Evolutionary conservation across 371 early-diverging fungal species (phyloP), one percentile per base, ranked within the genome.

Genomic region (Lichtheimia ornata): DNA sequence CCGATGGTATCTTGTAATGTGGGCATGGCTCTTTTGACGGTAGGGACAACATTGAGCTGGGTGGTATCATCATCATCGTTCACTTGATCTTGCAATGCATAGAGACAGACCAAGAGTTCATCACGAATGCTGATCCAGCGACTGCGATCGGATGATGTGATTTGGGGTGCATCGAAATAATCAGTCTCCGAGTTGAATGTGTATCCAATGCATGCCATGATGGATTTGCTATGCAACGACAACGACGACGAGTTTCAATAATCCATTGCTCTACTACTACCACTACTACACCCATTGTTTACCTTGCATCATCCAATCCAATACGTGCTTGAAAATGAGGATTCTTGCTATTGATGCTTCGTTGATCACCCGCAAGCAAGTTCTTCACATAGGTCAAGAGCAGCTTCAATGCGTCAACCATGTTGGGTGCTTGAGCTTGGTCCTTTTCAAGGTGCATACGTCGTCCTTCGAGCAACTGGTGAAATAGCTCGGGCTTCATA

Each of bases 241-340:
- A 27, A 25, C n/a, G 7, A 51, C 13, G 30, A 0, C 7, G n/a
- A 25, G 22, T 22, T 1, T 51, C 5, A 50, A n/a, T 13, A 45
- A 25, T 28, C 41, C 7, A 43, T 7, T 27, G 12, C 18, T 18
- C 41, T n/a, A 14, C 30, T 22, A 22, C 6, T n/a, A 14, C 30
- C 2, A 22, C 6, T 6, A 30, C 17, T 17, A 15, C 6, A 7
- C 14, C 24, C 4, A 17, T 17, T 43, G 6, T 43, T 59, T 73
- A 76, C 81, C 78, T 81, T 22, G 59, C 59, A 12, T 64, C 59
- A 58, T 71, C 68, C n/a, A 73, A 40, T 0, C 82, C 79, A 30
- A 81, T 61, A 12, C 70, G 70, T 11, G 61, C 52, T 18, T 59
- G 22, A 49, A 78, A 74, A 13, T 63, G 20, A 1, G 61, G 58